A percentile compares a stretch with the other conserved stretches of the same genome.
Conservation (phyloP, 2,329 filamentous ascomycete genomes). For the Aureobasidium sp. region DNA sequence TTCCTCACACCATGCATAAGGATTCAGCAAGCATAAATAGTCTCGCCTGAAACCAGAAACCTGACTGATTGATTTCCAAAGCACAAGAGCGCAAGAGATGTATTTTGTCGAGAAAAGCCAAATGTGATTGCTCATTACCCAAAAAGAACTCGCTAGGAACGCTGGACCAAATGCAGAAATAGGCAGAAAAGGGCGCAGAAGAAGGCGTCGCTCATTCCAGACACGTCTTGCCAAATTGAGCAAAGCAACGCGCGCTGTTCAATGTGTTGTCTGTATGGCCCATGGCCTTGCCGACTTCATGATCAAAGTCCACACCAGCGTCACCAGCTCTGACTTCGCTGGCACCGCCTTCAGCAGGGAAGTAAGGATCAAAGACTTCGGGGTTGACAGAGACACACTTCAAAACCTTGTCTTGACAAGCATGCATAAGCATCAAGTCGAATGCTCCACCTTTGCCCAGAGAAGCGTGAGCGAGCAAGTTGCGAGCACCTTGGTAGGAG, state of each 20-base stretch:
- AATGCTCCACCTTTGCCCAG: constrained; percentile 26
- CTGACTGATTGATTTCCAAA: too few species aligned
- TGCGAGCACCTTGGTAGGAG: constrained; percentile 23
- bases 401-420: constrained; percentile 23
- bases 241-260: constrained; percentile 28
- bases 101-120: too few species aligned
- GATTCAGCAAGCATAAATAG: too few species aligned
- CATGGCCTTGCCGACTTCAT: constrained; percentile 22
- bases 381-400: constrained; percentile 31
- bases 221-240: constrained; percentile 24
- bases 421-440: constrained; percentile 26
- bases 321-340: constrained; percentile 21
- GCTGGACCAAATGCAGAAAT: neutral
- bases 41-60: too few species aligned
- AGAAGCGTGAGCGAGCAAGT: constrained; percentile 23
- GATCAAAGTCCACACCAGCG: constrained; percentile 12
- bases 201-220: neutral
- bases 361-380: constrained; percentile 29
- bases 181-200: neutral
- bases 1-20: too few species aligned
- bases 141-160: neutral
- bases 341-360: constrained; percentile 22
- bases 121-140: too few species aligned
- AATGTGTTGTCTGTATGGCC: constrained; percentile 28
- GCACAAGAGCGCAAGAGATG: too few species aligned